Evolutionary conservation across 441 rosid species (phyloP), one percentile per base, ranked within the genome.

Genomic region (Rhodomyrtus psidioides): DNA sequence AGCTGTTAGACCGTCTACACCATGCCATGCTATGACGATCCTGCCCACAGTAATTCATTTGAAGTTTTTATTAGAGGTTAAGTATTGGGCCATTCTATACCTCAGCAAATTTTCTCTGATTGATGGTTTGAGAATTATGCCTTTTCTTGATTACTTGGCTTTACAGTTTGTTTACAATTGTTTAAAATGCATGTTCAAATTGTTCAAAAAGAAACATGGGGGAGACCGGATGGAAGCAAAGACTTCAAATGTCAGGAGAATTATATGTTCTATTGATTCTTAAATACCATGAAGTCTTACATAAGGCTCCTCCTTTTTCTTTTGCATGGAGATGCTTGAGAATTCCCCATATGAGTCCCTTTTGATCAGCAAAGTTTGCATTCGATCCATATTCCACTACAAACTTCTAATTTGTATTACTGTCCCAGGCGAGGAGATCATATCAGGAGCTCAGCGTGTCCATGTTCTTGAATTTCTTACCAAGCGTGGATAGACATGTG

Each of bases 51-150:
- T 70, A 96, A 95, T 90, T 97, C 98, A 55, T 96, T 97, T 89
- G 99, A 97, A 89, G 99, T 97, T 89, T 97, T 97, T 85, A 92
- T 97, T 86, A 90, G 97, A 94, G 99, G 98, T 94, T 89, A 86
- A 54, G 5, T 62, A 8, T 30, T 8, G 46, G 76, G 76, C 76
- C 76, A 65, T 65, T 34, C 76, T 34, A 65, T 10, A 65, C 23
- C 46, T 65, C 46, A 5, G 46, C 76, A 65, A 65, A 19, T 39
- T 19, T 30, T 65, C 76, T 65, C 26, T 34, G 46, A 34, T 65
- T 65, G 76, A 30, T 30, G 76, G 23, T 65, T 34, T 28, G 6
- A 12, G 74, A 60, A 60, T 4, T 28, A 60, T 60, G 74, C 12
- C 74, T 60, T 28, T 16, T n/a, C 57, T 60, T 28, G 74, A 60